Evolutionary conservation across 2,329 filamentous ascomycete genomes (phyloP), one percentile per base, ranked within the genome.

Genomic region (Verticillium zaregamsianum): DNA sequence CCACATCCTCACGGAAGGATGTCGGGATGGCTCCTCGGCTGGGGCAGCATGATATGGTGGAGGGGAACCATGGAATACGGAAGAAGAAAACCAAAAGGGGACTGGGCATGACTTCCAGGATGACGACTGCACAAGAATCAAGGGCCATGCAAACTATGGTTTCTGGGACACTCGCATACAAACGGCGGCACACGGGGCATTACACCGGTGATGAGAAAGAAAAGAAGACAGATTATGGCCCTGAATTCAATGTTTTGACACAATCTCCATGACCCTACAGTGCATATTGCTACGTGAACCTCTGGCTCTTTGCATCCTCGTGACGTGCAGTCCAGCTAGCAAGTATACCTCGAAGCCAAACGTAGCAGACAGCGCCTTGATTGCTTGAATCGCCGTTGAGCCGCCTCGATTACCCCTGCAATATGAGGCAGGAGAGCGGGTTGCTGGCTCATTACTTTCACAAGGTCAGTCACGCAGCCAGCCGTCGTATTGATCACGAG

Each of bases 131-230:
- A 55, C 54, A 55, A 32, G 25, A 55, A 32, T 55, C 28, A 55
- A 55, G 25, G 11, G 25, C 25, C 54, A 31, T 55, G 7, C 31
- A 25, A 14, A 55, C 15, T 32, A 31, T 55, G 54, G 54, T 31
- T 28, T 55, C n/a, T 55, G 54, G 54, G 54, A 55, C 25, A 32
- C 54, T 55, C 28, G 31, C 54, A 55, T 55, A 55, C 54, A 55
- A 12, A 55, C 15, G 54, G 31, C 25, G 54, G 54, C 6, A 49
- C 45, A 23, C 45, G 12, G 12, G 54, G 54, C 54, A 55, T 55
- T 55, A 32, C 8, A 33, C 5, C n/a, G 28, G 32, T 55, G 54
- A 49, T n/a, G 45, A 49, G 45, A 25, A 25, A 49, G 45, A 20
- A 49, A 49, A 49, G 4, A 25, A 49, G 45, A 49, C n/a, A 23